These are phyloP conservation scores for Eucalyptus marginata DNA, from an alignment of 345 rosid species.

Conservation along the genomic window DNA sequence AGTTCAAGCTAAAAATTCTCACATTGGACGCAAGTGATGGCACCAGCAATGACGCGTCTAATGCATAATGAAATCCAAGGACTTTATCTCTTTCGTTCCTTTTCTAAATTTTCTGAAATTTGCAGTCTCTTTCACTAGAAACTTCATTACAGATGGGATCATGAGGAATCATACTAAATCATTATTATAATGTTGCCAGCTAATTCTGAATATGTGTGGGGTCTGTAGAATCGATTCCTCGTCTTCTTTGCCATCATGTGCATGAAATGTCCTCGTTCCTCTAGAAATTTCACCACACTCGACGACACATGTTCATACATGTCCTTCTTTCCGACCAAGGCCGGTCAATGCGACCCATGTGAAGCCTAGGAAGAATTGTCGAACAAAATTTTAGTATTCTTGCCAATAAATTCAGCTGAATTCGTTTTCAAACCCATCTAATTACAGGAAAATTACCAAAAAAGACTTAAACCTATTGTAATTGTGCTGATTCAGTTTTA, in stretches of 20 bases:
- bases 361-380: not conserved
- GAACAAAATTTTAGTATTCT: not conserved
- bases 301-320: not conserved
- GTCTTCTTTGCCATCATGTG: not conserved
- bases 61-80: not conserved
- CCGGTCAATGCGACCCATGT: not conserved
- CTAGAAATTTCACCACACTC: not conserved
- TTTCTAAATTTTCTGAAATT: not conserved
- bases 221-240: not conserved
- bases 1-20: not conserved
- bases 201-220: not conserved
- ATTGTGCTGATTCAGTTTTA: too few species aligned
- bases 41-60: not conserved
- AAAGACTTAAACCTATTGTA: fast-evolving
- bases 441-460: too few species aligned
- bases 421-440: not conserved
- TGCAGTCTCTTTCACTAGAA: not conserved
- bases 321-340: not conserved
- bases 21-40: not conserved
- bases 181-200: not conserved
- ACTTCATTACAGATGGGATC: not conserved
- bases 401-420: not conserved
- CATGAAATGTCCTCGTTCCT: not conserved
- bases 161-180: not conserved
- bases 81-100: not conserved